These are phyloP conservation scores for Cyathus striatus DNA, from an alignment of 768 basidiomycete genomes.

Conservation along the genomic window DNA sequence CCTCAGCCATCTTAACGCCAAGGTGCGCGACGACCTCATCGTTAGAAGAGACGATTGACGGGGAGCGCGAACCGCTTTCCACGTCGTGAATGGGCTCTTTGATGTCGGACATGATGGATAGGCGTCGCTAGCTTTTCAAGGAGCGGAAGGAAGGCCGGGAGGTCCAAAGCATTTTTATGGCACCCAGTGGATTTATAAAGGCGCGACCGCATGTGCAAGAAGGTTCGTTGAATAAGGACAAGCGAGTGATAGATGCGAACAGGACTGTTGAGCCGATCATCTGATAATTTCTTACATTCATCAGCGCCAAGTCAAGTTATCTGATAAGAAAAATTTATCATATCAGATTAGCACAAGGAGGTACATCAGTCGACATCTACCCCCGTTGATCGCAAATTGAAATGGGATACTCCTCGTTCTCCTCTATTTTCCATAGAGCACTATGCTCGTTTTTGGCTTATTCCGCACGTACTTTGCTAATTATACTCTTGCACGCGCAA, in stretches of 20 bases:
- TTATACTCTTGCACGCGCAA: too few species aligned
- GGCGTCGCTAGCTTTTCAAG: background rate
- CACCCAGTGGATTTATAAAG: too few species aligned
- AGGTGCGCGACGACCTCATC: constrained; percentile 20
- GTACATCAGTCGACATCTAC: background rate
- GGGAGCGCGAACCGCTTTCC: constrained; percentile 6
- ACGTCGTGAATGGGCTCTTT: constrained; percentile 8
- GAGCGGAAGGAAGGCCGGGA: background rate
- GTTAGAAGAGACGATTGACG: constrained; percentile 1
- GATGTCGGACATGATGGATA: constrained; percentile 9
- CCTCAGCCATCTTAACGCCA: constrained; percentile 46
- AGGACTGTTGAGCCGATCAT: constrained; percentile 7
- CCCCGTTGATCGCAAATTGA: too few species aligned
- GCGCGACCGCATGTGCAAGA: background rate
- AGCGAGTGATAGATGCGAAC: constrained; percentile 2
- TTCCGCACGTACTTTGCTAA: too few species aligned
- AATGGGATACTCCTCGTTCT: too few species aligned
- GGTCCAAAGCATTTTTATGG: too few species aligned
- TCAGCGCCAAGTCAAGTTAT: constrained; percentile 13
- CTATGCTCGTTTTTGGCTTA: too few species aligned
- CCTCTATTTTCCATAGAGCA: too few species aligned
- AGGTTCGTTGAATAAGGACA: background rate
- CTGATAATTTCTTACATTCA: constrained; percentile 16
- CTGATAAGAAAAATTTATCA: constrained; percentile 12
- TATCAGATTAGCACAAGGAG: constrained; percentile 10